Conservation (phyloP, 257 asterid species). For the Coffea eugenioides region DNA sequence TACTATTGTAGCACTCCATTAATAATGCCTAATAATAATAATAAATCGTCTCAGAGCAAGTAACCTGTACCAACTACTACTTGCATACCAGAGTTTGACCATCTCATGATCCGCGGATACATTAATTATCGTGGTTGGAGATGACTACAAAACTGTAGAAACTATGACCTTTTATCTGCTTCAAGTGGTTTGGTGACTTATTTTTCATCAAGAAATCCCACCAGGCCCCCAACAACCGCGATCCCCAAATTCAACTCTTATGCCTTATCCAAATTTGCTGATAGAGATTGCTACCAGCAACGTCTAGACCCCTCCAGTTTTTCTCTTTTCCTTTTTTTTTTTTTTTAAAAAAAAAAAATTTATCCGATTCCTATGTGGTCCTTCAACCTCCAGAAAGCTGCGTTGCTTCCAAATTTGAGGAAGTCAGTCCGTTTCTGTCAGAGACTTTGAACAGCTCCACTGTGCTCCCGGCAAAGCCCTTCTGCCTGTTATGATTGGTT, state of each 20-base stretch:
- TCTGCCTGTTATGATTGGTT: too few relatives aligned
- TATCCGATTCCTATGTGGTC: slow-evolving; percentile 51
- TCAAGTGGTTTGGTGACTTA: not conserved
- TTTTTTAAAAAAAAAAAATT: not conserved
- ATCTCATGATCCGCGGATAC: too few relatives aligned
- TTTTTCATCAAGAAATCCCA: slow-evolving; percentile 1
- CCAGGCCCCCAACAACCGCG: not conserved
- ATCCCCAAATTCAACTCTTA: not conserved
- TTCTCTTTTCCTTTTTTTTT: too few relatives aligned
- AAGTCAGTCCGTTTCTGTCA: not conserved
- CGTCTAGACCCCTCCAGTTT: too few relatives aligned
- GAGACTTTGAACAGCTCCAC: not conserved
- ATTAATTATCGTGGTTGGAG: not conserved
- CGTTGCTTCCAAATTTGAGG: slow-evolving; percentile 32
- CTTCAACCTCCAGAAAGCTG: slow-evolving; percentile 67
- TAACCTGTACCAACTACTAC: too few relatives aligned
- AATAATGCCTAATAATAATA: too few relatives aligned
- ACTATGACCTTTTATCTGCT: too few relatives aligned
- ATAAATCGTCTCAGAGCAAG: too few relatives aligned
- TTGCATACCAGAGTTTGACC: too few relatives aligned
- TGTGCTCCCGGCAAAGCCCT: not conserved
- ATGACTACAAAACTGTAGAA: not conserved
- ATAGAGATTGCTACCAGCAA: slow-evolving; percentile 54
- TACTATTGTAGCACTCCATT: too few relatives aligned
- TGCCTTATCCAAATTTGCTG: not conserved